Conservation (phyloP, 345 rosid genomes). For the Citrus sinensis region DNA sequence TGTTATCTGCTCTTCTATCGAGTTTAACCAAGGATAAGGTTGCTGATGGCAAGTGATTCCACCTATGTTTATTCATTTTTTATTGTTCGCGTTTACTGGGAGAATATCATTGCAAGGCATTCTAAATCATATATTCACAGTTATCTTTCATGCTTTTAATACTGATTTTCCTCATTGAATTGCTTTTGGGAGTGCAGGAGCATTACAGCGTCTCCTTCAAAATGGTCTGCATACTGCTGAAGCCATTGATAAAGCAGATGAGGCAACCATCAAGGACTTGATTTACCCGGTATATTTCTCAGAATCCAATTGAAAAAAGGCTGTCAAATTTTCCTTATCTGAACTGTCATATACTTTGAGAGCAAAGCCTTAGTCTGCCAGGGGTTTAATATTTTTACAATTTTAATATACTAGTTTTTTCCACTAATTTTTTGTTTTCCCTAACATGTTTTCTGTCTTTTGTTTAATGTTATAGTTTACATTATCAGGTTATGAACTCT, state of each 20-base stretch:
- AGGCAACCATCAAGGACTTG: slow-evolving; percentile 65
- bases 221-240: slow-evolving; percentile 74
- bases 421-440: neutral
- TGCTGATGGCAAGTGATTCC: slow-evolving; percentile 47
- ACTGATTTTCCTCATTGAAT: neutral
- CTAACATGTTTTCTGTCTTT: neutral
- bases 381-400: neutral
- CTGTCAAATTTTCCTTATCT: slow-evolving; percentile 3
- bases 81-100: neutral
- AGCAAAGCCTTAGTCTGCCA: too few relatives aligned
- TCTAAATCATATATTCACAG: neutral
- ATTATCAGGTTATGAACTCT: neutral
- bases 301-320: slow-evolving; percentile 6
- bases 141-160: neutral
- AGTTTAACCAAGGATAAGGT: slow-evolving; percentile 80
- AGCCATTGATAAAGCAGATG: slow-evolving; percentile 80
- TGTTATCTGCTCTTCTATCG: slow-evolving; percentile 59
- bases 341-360: neutral
- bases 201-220: slow-evolving; percentile 69
- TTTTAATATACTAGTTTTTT: neutral
- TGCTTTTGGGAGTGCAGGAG: slow-evolving; percentile 49
- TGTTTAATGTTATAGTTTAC: neutral
- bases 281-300: slow-evolving; percentile 69
- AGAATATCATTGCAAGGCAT: neutral
- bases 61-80: neutral